These are phyloP conservation scores for Leptoxyphium fumago DNA, from an alignment of 2,329 filamentous ascomycete genomes.

Conservation along the genomic window DNA sequence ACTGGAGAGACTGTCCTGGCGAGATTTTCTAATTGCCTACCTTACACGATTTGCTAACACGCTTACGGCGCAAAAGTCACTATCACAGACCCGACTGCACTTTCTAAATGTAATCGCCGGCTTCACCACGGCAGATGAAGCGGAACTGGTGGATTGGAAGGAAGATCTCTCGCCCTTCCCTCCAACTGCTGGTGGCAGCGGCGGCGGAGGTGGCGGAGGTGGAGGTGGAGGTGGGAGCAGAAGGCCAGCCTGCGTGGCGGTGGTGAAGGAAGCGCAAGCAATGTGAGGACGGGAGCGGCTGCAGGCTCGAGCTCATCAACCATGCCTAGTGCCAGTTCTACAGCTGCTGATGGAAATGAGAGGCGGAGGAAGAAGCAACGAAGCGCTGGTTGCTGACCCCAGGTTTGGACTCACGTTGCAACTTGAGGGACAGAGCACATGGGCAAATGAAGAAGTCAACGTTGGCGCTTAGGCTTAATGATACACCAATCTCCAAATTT, in stretches of 20 bases:
- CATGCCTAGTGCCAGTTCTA: background rate
- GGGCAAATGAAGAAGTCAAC: too few relatives aligned
- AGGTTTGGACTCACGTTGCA: too few relatives aligned
- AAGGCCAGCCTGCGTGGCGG: background rate
- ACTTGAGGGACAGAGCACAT: too few relatives aligned
- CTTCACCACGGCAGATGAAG: constrained; percentile 11
- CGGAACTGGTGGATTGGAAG: constrained; percentile 9
- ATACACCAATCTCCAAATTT: too few relatives aligned
- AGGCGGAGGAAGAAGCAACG: background rate
- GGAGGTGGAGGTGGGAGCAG: background rate
- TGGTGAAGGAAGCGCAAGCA: background rate
- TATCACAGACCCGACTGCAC: constrained; percentile 19
- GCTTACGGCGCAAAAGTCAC: constrained; percentile 9
- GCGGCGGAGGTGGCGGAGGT: background rate
- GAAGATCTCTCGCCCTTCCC: constrained; percentile 12
- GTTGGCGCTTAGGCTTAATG: too few relatives aligned
- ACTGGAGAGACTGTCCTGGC: background rate
- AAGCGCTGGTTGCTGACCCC: background rate
- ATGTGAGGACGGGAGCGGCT: background rate
- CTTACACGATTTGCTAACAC: background rate
- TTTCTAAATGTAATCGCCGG: constrained; percentile 17
- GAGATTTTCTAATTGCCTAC: background rate
- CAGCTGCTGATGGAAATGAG: background rate
- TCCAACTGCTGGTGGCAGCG: background rate
- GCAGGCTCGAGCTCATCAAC: background rate